Conservation (phyloP, 495 filamentous ascomycete genomes). For the Glutinoglossum americanum region DNA sequence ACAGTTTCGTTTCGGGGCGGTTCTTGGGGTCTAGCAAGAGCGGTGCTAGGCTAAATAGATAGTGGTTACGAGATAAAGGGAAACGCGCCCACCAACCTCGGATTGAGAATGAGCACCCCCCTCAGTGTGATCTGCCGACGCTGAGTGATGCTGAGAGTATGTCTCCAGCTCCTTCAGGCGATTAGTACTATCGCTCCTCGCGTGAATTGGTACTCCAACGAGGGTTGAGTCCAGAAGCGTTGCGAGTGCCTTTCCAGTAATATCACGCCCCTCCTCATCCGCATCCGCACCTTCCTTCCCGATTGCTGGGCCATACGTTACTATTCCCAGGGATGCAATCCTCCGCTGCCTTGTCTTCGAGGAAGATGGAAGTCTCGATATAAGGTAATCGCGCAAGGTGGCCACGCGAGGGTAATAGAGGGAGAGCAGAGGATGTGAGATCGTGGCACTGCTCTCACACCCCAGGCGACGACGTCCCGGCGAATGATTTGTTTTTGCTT, state of each 20-base stretch:
- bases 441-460: neutral
- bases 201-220: constrained; percentile 29
- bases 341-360: constrained; percentile 30
- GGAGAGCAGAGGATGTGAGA: constrained; percentile 43
- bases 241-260: constrained; percentile 25
- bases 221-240: constrained; percentile 44
- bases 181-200: constrained; percentile 11
- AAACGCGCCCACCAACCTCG: constrained; percentile 27
- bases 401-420: constrained; percentile 49
- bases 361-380: constrained; percentile 26
- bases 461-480: neutral
- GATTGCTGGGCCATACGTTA: neutral
- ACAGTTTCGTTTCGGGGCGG: neutral
- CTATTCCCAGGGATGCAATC: constrained; percentile 18
- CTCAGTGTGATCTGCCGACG: constrained; percentile 18
- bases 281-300: constrained; percentile 6
- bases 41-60: neutral
- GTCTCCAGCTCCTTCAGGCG: constrained; percentile 33
- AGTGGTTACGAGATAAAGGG: neutral
- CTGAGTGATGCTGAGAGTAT: constrained; percentile 40
- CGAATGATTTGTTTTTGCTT: neutral
- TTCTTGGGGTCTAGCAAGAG: neutral
- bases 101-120: constrained; percentile 27
- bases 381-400: constrained; percentile 51
- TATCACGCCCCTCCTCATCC: constrained; percentile 15